These are phyloP conservation scores for Neofusicoccum sp. DNA, from an alignment of 2,329 filamentous ascomycete species.

Conservation along the genomic window DNA sequence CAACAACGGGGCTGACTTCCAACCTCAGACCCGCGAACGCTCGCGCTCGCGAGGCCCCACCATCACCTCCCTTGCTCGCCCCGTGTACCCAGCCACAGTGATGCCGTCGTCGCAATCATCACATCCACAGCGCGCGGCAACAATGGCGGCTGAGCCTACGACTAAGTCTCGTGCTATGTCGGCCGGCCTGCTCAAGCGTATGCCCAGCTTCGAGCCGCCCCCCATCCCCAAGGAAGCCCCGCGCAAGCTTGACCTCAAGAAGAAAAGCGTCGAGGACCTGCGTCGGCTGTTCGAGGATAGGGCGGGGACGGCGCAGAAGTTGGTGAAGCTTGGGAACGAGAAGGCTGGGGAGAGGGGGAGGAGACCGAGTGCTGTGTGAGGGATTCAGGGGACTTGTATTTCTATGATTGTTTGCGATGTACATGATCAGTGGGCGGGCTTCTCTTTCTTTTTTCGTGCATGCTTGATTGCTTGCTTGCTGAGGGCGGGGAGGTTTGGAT, in stretches of 20 bases:
- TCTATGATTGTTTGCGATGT: too few relatives aligned
- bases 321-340: conserved; percentile 30
- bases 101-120: neutral
- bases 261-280: conserved; percentile 51
- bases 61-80: conserved; percentile 41
- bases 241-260: conserved; percentile 45
- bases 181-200: conserved; percentile 48
- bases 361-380: too few relatives aligned
- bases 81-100: conserved; percentile 33
- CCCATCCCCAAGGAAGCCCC: conserved; percentile 23
- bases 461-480: too few relatives aligned
- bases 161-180: conserved; percentile 40
- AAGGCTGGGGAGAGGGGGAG: neutral
- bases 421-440: too few relatives aligned
- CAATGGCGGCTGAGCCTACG: conserved; percentile 23
- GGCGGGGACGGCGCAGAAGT: conserved; percentile 41
- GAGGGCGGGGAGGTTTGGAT: too few relatives aligned
- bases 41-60: conserved; percentile 33
- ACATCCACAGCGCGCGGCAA: conserved; percentile 31
- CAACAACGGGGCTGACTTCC: conserved; percentile 2
- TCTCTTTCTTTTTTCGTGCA: too few relatives aligned
- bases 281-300: conserved; percentile 52
- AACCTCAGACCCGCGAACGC: neutral
- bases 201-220: conserved; percentile 47
- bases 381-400: too few relatives aligned